phyloP scores from a whole-genome alignment of 169 alveolate species.

The Eimeria praecox region DNA sequence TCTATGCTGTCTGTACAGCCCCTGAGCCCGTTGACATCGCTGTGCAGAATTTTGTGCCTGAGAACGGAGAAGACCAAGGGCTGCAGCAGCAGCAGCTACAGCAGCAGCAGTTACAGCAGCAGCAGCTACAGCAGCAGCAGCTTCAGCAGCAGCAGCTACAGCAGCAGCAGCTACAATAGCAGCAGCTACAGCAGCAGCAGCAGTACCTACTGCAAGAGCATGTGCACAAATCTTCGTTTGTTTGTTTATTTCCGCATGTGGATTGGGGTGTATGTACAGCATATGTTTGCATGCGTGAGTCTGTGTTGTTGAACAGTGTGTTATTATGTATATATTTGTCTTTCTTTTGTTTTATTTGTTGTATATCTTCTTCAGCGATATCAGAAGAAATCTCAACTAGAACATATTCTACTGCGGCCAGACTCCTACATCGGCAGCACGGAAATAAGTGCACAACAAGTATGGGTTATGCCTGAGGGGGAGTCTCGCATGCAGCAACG shows the following conservation, averaged over 20 bases:
- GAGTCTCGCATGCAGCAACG: slow-evolving; percentile 91
- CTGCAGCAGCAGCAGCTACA: no score
- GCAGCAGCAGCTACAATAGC: no score
- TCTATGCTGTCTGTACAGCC: no score
- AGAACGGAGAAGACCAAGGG: no score
- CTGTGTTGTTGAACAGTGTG: neutral
- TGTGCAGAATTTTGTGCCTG: no score
- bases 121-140: no score
- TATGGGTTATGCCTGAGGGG: slow-evolving; percentile 97
- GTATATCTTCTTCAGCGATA: slow-evolving; percentile 95
- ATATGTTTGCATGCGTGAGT: neutral
- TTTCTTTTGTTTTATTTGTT: no score
- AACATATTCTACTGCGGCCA: slow-evolving; percentile 99
- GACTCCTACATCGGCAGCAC: slow-evolving; percentile 99
- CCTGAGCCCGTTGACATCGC: no score
- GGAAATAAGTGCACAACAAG: slow-evolving; percentile 93
- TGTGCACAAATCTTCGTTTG: no score
- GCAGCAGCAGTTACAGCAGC: no score
- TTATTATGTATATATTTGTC: no score
- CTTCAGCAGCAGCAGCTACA: no score
- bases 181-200: neutral
- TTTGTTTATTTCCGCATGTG: neutral
- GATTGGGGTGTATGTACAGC: neutral
- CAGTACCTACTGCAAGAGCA: neutral
- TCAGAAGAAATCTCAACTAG: slow-evolving; percentile 98